Conservation (phyloP, 2,329 filamentous ascomycete species). For the Trichoderma afroharzianum region DNA sequence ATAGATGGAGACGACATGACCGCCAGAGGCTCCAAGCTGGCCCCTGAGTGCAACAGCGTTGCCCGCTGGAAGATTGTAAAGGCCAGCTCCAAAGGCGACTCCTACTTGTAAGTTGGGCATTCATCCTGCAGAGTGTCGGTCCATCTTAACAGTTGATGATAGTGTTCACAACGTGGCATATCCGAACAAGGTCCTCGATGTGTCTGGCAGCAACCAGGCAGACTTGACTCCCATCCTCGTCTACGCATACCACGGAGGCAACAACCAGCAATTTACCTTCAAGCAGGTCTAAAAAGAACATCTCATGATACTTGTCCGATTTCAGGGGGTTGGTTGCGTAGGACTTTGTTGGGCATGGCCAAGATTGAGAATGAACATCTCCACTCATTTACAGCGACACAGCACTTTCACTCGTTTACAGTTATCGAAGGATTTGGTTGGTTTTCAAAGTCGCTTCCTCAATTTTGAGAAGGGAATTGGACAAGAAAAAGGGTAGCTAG, state of each 20-base stretch:
- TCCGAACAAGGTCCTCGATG: neutral
- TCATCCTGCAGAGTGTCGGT: neutral
- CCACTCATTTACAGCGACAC: neutral
- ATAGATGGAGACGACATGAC: neutral
- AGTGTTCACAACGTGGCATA: neutral
- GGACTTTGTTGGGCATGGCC: neutral
- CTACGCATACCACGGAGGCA: neutral
- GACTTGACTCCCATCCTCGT: conserved; percentile 4
- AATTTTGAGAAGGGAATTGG: neutral
- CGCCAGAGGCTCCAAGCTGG: neutral
- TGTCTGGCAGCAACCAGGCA: neutral
- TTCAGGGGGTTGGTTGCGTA: neutral
- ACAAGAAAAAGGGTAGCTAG: neutral
- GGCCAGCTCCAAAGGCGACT: neutral
- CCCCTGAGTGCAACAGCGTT: neutral
- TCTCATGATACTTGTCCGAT: too few relatives aligned
- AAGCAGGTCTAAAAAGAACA: neutral
- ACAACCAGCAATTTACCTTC: conserved; percentile 11
- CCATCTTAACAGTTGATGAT: neutral
- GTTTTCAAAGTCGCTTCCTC: neutral
- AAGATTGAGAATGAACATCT: neutral
- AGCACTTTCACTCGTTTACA: neutral
- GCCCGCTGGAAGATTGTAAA: neutral
- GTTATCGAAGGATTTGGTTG: neutral
- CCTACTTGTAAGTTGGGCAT: neutral